Evolutionary conservation across 2,329 filamentous ascomycete species (phyloP).

Genomic region (Plectosphaerella plurivora): DNA sequence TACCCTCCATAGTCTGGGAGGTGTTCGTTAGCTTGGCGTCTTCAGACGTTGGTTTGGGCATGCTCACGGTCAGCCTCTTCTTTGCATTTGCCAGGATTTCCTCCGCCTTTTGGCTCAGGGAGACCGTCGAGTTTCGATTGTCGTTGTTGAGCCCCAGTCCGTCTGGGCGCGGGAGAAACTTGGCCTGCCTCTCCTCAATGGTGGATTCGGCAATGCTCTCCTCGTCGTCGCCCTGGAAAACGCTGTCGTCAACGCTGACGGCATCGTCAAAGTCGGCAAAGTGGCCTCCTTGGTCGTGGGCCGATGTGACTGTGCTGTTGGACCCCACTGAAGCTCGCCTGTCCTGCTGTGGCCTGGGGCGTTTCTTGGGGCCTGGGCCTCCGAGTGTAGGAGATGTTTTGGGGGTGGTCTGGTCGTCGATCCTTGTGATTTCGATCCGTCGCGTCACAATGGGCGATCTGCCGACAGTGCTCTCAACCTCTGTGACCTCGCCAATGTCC

Average conservation of each 20-base stretch:
- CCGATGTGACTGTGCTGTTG: slow-evolving; percentile 55
- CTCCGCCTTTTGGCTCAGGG: slow-evolving; percentile 78
- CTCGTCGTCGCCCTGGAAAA: slow-evolving; percentile 64
- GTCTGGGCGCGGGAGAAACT: slow-evolving; percentile 17
- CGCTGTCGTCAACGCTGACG: slow-evolving; percentile 59
- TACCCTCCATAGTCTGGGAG: slow-evolving; percentile 83
- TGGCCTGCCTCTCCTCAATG: slow-evolving; percentile 36
- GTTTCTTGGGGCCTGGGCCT: slow-evolving; percentile 38
- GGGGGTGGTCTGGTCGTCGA: slow-evolving; percentile 27
- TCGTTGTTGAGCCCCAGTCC: slow-evolving; percentile 15
- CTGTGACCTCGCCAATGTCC: slow-evolving; percentile 56
- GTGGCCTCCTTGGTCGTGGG: slow-evolving; percentile 38
- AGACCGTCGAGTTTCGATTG: slow-evolving; percentile 65
- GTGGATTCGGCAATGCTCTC: slow-evolving; percentile 59
- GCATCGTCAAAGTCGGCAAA: slow-evolving; percentile 61
- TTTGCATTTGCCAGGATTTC: slow-evolving; percentile 92
- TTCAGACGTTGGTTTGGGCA: slow-evolving; percentile 64
- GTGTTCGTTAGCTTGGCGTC: slow-evolving; percentile 69
- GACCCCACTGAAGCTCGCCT: slow-evolving; percentile 56
- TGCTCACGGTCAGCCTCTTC: slow-evolving; percentile 74
- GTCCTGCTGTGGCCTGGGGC: slow-evolving; percentile 36
- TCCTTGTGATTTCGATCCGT: not conserved
- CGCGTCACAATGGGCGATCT: slow-evolving; percentile 9
- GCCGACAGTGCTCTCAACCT: slow-evolving; percentile 47
- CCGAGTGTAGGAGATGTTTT: slow-evolving; percentile 42